Base-by-base conservation (phyloP, 2,329 filamentous ascomycete species). In the Claviceps cyperi region DNA sequence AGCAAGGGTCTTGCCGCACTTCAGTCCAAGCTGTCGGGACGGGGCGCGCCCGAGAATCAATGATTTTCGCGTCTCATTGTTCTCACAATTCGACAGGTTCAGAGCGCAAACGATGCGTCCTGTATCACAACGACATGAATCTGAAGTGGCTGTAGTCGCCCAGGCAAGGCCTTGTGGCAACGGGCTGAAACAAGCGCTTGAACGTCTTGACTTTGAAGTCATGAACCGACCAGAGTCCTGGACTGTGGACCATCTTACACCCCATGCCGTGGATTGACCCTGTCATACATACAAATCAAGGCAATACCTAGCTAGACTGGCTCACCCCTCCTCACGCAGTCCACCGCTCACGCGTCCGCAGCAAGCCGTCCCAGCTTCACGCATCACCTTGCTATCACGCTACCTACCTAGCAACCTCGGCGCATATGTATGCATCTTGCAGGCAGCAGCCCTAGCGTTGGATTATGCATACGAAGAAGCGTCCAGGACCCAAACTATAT, bases 1-100 rank as follows among this genome's bases (percentile, higher is more conserved):
- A 32, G 53, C 55, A 54, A 54, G 58, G 57, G 52, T 55, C 54
- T 51, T 56, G 53, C 55, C 55, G 56, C 53, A 46, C 51, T 46
- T 52, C 51, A 47, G 41, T 40, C 53, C 55, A 55, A 52, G 51
- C 43, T 49, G 38, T 48, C 53, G 54, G 54, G 52, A 55, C 51
- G 49, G 48, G 49, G 48, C 51, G 21, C 45, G 35, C 41, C 32
- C 38, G 36, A 17, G 1, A 28, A 38, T 35, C 14, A 46, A 46
- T 37, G 38, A 24, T 24, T 38, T 7, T 40, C n/a, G 19, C 41
- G 35, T n/a, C 15, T 35, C 35, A 35, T 38, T 6, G 7, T 45
- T 32, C 8, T 44, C 43, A 45, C 11, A 43, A 43, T 4, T 32
- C 15, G 6, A 43, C 35, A 17, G n/a, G n/a, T 24, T 44, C 22